Conservation (phyloP, 2,329 filamentous ascomycete genomes). For the Lasiodiplodia gonubiensis region DNA sequence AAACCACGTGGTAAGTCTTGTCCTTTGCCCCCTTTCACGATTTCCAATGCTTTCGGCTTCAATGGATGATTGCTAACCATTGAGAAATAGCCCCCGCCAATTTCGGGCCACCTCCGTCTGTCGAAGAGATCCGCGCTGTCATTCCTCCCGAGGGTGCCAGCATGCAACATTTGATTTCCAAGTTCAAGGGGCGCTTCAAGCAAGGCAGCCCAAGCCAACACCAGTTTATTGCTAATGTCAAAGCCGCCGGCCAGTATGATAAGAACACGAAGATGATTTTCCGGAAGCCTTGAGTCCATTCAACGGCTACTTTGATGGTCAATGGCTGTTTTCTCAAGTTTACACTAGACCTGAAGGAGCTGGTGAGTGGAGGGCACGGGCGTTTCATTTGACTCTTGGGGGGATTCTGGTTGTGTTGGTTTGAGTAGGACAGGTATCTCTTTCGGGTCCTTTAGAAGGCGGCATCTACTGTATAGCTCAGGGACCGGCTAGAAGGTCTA, state of each 20-base stretch:
- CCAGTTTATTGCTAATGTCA: constrained; percentile 26
- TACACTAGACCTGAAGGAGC: background rate
- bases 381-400: background rate
- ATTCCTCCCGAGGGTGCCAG: constrained; percentile 53
- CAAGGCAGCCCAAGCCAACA: constrained; percentile 8
- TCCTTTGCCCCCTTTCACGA: background rate
- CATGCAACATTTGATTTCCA: constrained; percentile 47
- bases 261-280: constrained; percentile 25
- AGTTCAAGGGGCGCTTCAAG: constrained; percentile 49
- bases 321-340: background rate
- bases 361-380: background rate
- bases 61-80: background rate
- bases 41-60: background rate
- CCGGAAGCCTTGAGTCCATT: constrained; percentile 5
- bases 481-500: background rate
- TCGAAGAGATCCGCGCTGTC: constrained; percentile 52
- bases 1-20: constrained; percentile 27
- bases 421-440: background rate
- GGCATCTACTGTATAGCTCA: background rate
- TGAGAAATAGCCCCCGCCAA: constrained; percentile 4
- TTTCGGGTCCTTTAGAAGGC: background rate
- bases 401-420: background rate
- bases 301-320: background rate
- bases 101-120: constrained; percentile 45
- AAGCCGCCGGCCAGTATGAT: constrained; percentile 21